Percentiles rank a stretch among this genome's conserved stretches.
Evolutionary conservation across 768 basidiomycete genomes (phyloP).

Genomic region (Tricholoma bakamatsutake): DNA sequence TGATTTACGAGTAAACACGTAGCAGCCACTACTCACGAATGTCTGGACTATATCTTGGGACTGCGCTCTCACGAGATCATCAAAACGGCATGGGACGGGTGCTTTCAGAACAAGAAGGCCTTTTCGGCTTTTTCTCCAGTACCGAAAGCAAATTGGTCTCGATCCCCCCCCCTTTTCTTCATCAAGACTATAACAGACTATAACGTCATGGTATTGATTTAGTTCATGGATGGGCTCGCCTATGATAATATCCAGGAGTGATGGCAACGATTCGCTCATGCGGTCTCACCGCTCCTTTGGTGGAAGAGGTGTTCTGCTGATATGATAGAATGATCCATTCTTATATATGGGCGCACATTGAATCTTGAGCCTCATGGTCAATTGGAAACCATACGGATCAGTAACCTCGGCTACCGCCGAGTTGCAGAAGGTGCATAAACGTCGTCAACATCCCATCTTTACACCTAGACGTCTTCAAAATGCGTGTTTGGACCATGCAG

Average conservation of each 20-base stretch:
- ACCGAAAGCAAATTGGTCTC: not conserved
- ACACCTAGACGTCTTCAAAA: not conserved
- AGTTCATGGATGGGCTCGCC: not conserved
- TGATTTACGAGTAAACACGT: slow-evolving; percentile 23
- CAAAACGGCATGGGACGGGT: slow-evolving; percentile 5
- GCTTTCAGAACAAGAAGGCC: not conserved
- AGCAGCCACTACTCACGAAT: slow-evolving; percentile 10
- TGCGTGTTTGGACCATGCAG: slow-evolving; percentile 7
- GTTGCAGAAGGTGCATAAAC: not conserved
- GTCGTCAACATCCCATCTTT: slow-evolving; percentile 1
- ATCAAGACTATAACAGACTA: too few relatives aligned
- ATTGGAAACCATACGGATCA: slow-evolving; percentile 27
- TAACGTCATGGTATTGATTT: not conserved
- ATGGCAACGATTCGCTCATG: not conserved
- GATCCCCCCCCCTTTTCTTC: not conserved
- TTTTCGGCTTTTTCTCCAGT: not conserved
- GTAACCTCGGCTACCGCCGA: slow-evolving; percentile 22
- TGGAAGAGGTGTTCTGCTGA: not conserved
- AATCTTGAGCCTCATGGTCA: slow-evolving; percentile 21
- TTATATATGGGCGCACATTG: not conserved
- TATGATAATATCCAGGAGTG: not conserved
- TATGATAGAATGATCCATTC: slow-evolving; percentile 1
- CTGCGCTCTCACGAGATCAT: slow-evolving; percentile 13
- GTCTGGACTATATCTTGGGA: slow-evolving; percentile 7
- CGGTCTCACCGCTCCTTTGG: not conserved